Evolutionary conservation across 106 monocot genomes (phyloP).

Genomic region (Dioscorea dumetorum): DNA sequence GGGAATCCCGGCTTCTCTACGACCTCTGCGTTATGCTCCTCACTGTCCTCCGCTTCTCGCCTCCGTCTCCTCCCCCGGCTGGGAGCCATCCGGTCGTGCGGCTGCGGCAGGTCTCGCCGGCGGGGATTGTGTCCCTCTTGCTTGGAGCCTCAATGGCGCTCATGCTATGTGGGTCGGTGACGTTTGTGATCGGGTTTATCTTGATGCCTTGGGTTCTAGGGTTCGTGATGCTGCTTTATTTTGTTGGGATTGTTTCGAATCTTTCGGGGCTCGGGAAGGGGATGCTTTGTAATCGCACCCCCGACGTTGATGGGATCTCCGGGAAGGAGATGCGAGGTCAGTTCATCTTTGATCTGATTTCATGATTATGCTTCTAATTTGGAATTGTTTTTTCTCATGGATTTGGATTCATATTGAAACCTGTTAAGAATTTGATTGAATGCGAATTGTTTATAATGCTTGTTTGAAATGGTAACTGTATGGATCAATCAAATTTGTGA

Average conservation of each 20-base stretch:
- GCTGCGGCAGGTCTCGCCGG: conserved; percentile 19
- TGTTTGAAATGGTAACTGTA: too few species aligned
- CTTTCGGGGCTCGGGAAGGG: conserved; percentile 30
- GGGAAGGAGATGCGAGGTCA: conserved; percentile 32
- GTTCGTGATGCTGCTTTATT: conserved; percentile 26
- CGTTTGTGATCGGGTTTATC: conserved; percentile 39
- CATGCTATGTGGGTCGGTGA: conserved; percentile 30
- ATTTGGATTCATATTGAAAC: too few species aligned
- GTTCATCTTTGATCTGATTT: neutral
- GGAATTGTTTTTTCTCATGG: too few species aligned
- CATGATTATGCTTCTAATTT: too few species aligned
- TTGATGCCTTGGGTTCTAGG: conserved; percentile 56
- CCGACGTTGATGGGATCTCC: neutral
- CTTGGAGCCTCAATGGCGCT: conserved; percentile 43
- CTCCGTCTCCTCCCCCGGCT: neutral
- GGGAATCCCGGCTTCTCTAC: conserved; percentile 24
- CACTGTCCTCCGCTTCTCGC: conserved; percentile 23
- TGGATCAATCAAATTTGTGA: too few species aligned
- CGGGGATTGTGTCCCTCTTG: conserved; percentile 29
- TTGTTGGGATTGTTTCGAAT: conserved; percentile 33
- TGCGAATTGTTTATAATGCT: too few species aligned
- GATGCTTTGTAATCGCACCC: conserved; percentile 8
- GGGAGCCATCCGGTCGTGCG: neutral
- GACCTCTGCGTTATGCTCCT: conserved; percentile 43
- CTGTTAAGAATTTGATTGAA: too few species aligned